Conservation (phyloP, 2,329 filamentous ascomycete species). For the Pseudocercospora crystallina region DNA sequence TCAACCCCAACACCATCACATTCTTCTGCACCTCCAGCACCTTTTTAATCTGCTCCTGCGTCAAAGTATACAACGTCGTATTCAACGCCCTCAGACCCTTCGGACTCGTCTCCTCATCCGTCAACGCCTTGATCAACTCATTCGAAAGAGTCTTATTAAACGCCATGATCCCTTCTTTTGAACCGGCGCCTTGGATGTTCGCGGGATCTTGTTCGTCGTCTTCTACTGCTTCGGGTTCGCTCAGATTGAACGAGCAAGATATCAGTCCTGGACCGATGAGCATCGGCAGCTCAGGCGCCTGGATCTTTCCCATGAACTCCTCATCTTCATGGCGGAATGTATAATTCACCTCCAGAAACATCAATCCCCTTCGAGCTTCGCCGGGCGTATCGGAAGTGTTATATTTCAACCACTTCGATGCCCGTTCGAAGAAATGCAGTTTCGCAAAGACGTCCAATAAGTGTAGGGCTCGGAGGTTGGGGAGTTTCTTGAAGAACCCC, state of each 20-base stretch:
- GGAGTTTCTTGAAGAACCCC: constrained; percentile 40
- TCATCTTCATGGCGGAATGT: constrained; percentile 48
- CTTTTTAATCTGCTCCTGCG: constrained; percentile 34
- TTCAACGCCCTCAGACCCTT: constrained; percentile 40
- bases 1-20: constrained; percentile 41
- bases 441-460: constrained; percentile 50
- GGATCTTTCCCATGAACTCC: constrained; percentile 43
- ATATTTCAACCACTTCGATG: constrained; percentile 33
- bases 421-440: constrained; percentile 41
- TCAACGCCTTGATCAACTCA: constrained; percentile 35
- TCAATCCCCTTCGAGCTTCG: constrained; percentile 35
- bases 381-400: constrained; percentile 30
- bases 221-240: constrained; percentile 34
- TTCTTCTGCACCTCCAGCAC: constrained; percentile 39
- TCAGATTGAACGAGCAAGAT: constrained; percentile 40
- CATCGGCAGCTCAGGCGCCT: constrained; percentile 37
- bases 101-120: constrained; percentile 35
- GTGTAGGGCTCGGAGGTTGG: constrained; percentile 43
- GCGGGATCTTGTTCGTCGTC: constrained; percentile 35
- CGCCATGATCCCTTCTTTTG: constrained; percentile 37
- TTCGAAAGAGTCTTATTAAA: constrained; percentile 35
- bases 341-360: constrained; percentile 49
- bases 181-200: constrained; percentile 30
- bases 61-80: constrained; percentile 44
- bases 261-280: constrained; percentile 41